Conservation (phyloP, 2,329 filamentous ascomycete genomes). For the Paracamarosporium sp. region DNA sequence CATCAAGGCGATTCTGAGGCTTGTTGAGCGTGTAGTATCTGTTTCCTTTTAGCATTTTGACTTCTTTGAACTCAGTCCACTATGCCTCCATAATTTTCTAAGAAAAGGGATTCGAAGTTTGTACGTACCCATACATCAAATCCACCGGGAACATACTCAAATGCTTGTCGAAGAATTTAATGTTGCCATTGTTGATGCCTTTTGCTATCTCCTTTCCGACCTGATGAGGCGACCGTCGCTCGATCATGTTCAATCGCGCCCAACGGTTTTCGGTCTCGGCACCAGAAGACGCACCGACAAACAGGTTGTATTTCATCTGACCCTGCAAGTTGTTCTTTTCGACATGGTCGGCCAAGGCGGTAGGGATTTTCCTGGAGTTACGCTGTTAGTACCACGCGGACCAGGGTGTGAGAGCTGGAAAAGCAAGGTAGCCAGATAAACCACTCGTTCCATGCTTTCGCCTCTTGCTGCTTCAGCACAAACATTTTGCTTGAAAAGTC, state of each 20-base stretch:
- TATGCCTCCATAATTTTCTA: background rate
- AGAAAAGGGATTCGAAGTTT: constrained; percentile 19
- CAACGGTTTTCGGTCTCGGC: constrained; percentile 92
- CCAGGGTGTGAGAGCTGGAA: background rate
- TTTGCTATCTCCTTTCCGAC: constrained; percentile 90
- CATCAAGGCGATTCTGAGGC: constrained; percentile 75
- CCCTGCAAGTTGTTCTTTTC: constrained; percentile 86
- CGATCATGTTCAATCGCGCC: constrained; percentile 90
- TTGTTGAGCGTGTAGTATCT: constrained; percentile 86
- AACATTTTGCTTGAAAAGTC: background rate
- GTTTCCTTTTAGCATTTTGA: constrained; percentile 43
- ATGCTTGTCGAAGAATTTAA: constrained; percentile 95
- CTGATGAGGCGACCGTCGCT: constrained; percentile 82
- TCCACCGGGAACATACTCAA: constrained; percentile 91
- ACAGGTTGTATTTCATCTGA: constrained; percentile 83
- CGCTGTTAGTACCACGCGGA: constrained; percentile 8
- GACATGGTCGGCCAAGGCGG: constrained; percentile 84
- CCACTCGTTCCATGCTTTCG: background rate
- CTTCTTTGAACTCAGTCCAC: background rate
- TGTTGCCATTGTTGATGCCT: constrained; percentile 86
- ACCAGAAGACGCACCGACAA: constrained; percentile 88
- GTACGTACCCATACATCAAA: constrained; percentile 69
- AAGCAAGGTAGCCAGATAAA: background rate
- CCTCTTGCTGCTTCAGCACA: background rate
- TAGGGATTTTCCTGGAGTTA: constrained; percentile 74